Conservation (phyloP, 192 early-diverging fungal species). For the Gryganskiella cystojenkinii region DNA sequence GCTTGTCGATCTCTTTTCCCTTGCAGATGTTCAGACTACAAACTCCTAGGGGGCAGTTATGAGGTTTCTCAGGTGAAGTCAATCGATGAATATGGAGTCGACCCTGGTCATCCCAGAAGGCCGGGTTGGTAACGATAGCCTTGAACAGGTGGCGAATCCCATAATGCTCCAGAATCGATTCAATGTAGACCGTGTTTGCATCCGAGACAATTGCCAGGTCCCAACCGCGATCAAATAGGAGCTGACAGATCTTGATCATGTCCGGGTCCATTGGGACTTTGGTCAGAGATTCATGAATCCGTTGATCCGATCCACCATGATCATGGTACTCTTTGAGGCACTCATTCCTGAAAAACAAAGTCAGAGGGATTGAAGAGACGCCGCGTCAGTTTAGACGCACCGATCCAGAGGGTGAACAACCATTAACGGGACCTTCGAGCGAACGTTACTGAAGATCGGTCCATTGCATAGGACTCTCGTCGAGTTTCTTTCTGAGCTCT, state of each 20-base stretch:
- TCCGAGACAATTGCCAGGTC: slow-evolving; percentile 38
- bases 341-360: slow-evolving; percentile 16
- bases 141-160: slow-evolving; percentile 33
- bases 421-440: neutral
- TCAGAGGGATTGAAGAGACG: neutral
- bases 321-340: slow-evolving; percentile 40
- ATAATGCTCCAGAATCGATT: slow-evolving; percentile 38
- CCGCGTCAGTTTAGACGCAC: neutral
- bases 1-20: slow-evolving; percentile 54
- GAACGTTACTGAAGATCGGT: slow-evolving; percentile 39
- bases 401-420: neutral
- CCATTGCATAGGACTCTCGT: slow-evolving; percentile 37
- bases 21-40: slow-evolving; percentile 75
- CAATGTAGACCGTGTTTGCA: slow-evolving; percentile 47
- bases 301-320: slow-evolving; percentile 14
- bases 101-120: slow-evolving; percentile 20
- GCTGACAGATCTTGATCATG: slow-evolving; percentile 36
- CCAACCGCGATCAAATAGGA: slow-evolving; percentile 24
- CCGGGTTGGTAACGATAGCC: slow-evolving; percentile 43
- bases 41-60: slow-evolving; percentile 57
- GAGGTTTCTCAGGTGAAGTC: slow-evolving; percentile 50
- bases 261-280: slow-evolving; percentile 33
- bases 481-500: slow-evolving; percentile 22
- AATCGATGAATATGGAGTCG: slow-evolving; percentile 45
- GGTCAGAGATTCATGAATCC: slow-evolving; percentile 16